A percentile compares a stretch with the other conserved stretches of the same genome.
Evolutionary conservation across 176 grass and related monocot genomes (phyloP).

Genomic region (Secale cereale): DNA sequence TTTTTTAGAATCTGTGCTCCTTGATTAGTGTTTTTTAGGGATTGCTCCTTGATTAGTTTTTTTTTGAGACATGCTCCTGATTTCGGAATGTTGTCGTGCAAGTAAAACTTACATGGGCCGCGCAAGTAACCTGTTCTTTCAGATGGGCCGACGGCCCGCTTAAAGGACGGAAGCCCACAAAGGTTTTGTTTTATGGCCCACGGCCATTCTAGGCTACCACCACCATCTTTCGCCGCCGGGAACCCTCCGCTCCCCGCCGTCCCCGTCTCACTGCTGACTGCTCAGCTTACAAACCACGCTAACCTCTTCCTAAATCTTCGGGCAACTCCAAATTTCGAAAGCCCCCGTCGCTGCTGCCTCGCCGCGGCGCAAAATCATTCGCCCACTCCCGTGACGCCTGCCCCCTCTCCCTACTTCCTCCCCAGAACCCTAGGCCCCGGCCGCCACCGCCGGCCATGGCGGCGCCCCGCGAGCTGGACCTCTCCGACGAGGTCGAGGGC

Average conservation of each 20-base stretch:
- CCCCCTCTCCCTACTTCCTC: neutral
- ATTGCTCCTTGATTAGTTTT: too few relatives aligned
- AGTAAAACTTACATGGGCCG: too few relatives aligned
- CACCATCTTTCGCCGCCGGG: neutral
- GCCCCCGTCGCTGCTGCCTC: neutral
- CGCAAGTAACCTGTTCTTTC: too few relatives aligned
- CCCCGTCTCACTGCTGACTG: conserved; percentile 13
- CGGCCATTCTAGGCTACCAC: too few relatives aligned
- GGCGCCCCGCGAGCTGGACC: conserved; percentile 41
- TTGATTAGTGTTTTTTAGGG: too few relatives aligned
- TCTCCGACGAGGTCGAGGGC: conserved; percentile 74
- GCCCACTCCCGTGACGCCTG: too few relatives aligned
- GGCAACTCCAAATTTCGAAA: neutral
- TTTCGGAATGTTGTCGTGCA: too few relatives aligned
- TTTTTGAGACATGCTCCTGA: too few relatives aligned
- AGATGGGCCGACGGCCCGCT: too few relatives aligned
- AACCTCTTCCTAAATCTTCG: neutral
- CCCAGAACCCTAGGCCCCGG: conserved; percentile 24
- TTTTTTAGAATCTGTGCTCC: too few relatives aligned
- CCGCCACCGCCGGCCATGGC: conserved; percentile 29
- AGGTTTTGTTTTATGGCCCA: too few relatives aligned
- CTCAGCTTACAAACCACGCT: conserved; percentile 12
- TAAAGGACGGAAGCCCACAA: too few relatives aligned
- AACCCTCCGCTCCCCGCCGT: neutral
- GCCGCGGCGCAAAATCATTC: neutral